Evolutionary conservation across 192 early-diverging fungal species (phyloP).

Genomic region (Allomyces javanicus): DNA sequence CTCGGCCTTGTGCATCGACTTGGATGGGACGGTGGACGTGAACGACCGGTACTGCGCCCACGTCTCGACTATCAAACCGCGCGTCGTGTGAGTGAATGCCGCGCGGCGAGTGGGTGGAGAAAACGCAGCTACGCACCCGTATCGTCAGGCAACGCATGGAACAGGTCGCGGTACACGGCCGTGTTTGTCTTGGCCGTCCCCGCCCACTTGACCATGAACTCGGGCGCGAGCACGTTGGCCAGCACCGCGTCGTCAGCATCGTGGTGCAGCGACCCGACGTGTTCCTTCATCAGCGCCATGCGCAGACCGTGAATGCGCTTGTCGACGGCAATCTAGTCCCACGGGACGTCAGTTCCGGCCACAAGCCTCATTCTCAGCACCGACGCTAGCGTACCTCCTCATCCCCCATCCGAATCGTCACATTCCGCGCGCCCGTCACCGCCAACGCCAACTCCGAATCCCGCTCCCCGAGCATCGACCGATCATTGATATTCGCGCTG

Average conservation of each 20-base stretch:
- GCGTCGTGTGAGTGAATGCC: not conserved
- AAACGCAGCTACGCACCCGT: no score
- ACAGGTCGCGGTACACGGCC: slow-evolving; percentile 49
- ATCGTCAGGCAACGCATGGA: slow-evolving; percentile 73
- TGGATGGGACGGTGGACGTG: not conserved
- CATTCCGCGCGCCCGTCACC: no score
- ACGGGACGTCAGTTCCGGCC: no score
- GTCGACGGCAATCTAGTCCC: not conserved
- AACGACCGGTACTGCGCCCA: not conserved
- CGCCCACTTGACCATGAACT: slow-evolving; percentile 33
- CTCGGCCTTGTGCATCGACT: not conserved
- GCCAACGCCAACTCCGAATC: slow-evolving; percentile 62
- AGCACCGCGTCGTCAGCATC: not conserved
- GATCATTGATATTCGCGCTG: slow-evolving; percentile 80
- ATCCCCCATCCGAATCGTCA: no score
- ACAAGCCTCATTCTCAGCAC: slow-evolving; percentile 16
- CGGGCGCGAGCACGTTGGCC: not conserved
- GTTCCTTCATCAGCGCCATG: not conserved
- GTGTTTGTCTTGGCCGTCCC: slow-evolving; percentile 45
- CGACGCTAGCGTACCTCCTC: no score
- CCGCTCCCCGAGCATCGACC: slow-evolving; percentile 65
- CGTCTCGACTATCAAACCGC: not conserved
- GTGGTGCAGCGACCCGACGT: not conserved
- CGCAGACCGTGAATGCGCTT: not conserved
- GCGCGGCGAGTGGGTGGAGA: not conserved